Percentiles rank a stretch among this genome's conserved stretches.
Evolutionary conservation across 176 grass and related monocot species (phyloP).

Genomic region (Panicum miliaceum): DNA sequence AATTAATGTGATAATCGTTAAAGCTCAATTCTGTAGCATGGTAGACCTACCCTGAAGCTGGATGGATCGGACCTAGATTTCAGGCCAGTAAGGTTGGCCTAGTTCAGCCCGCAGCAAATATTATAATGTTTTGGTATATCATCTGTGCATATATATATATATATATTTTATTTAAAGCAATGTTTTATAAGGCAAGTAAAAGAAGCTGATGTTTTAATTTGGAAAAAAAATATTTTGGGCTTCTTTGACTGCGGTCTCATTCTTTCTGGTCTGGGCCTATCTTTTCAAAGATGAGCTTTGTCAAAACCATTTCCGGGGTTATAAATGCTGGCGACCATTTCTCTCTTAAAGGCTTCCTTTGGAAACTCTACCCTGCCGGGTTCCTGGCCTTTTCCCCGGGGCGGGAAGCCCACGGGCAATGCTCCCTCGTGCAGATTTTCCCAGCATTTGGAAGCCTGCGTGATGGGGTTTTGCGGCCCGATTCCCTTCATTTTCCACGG

Average conservation of each 20-base stretch:
- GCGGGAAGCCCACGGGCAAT: no score
- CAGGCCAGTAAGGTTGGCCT: neutral
- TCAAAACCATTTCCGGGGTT: neutral
- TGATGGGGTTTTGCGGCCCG: no score
- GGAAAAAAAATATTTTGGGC: neutral
- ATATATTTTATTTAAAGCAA: neutral
- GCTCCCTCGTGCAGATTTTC: no score
- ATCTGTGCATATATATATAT: neutral
- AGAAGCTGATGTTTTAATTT: neutral
- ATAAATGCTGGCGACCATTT: no score
- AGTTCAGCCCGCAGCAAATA: neutral
- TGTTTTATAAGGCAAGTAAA: neutral
- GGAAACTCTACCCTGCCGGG: no score
- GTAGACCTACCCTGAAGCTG: neutral
- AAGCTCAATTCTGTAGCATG: neutral
- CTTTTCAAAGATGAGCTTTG: neutral
- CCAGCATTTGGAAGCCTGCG: no score
- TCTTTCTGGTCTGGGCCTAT: neutral
- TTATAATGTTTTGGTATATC: neutral
- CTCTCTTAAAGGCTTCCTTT: no score
- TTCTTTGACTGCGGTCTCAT: neutral
- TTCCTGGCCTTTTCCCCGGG: no score
- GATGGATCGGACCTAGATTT: neutral
- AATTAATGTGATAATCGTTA: constrained; percentile 4
- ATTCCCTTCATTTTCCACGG: no score